Base-by-base conservation (phyloP, 306 rosid species). In the Myrica gale region DNA sequence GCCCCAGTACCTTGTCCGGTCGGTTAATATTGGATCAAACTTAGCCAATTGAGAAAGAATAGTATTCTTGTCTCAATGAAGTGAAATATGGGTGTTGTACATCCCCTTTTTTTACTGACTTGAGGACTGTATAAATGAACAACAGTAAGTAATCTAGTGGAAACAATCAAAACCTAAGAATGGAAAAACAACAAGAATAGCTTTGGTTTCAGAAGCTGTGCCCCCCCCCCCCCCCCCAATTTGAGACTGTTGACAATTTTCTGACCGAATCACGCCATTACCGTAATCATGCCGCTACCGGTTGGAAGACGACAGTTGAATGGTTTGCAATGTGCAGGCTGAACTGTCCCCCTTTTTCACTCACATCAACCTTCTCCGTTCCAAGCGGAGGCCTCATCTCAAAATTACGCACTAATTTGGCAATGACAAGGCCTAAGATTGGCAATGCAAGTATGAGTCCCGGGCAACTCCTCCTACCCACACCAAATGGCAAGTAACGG, bases 401-500 rank as follows among this genome's bases (percentile, higher is more conserved):
- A 84, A 93, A 93, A 62, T 73, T 84, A 1, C 85, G 65, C 17
- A 87, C 96, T 80, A 93, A 78, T 51, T 89, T 89, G 32, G 88
- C 89, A 76, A 93, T 80, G 3, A 87, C 83, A 4, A 90, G 76
- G 9, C 94, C 91, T 53, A 92, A 74, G 39, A 92, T 90, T 70
- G 98, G 98, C 68, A 92, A 45, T n/a, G 96, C 98, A 45, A 92
- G 89, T 53, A 92, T 87, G 77, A 92, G 83, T 2, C 98, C 96
- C 4, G 98, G 98, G 58, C 94, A 92, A 60, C 97, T 92, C 82
- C 97, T 88, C 71, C 97, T 92, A 0, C 97, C 96, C 32, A 90
- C 83, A 0, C 96, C 98, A 74, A 92, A 92, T 42, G 98, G 98
- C 48, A 92, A 79, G 76, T 48, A 90, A 3, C 96, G 86, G 20